Percentiles rank a stretch among this genome's conserved stretches.
Conservation (phyloP, 228 moss, liverwort and hornwort genomes). For the Sphagnum magellanicum region DNA sequence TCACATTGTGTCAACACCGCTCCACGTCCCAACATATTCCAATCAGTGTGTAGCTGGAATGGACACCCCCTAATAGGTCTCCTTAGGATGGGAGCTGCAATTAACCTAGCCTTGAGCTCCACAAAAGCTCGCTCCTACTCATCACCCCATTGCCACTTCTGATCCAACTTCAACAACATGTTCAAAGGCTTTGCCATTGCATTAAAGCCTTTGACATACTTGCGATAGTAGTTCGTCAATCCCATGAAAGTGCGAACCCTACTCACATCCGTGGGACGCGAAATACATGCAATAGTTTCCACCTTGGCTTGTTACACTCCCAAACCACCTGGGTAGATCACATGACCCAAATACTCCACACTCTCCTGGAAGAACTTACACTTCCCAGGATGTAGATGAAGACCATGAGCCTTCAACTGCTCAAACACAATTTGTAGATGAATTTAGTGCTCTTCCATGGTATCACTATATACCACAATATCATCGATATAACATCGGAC, state of each 20-base stretch:
- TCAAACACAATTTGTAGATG: not conserved
- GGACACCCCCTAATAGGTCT: not conserved
- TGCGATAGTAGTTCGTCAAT: not conserved
- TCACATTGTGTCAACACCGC: not conserved
- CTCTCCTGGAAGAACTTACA: slow-evolving; percentile 1
- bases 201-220: slow-evolving; percentile 8
- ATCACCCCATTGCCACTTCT: too few relatives aligned
- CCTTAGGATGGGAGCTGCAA: not conserved
- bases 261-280: slow-evolving; percentile 1
- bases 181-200: slow-evolving; percentile 5
- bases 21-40: not conserved
- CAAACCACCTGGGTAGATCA: slow-evolving; percentile 5
- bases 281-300: slow-evolving; percentile 1
- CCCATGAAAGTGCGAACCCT: slow-evolving; percentile 2
- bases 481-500: slow-evolving; percentile 5
- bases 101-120: not conserved
- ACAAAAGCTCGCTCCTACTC: slow-evolving; percentile 6
- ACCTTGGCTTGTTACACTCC: slow-evolving; percentile 7
- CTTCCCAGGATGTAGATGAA: slow-evolving; percentile 4
- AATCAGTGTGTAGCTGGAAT: not conserved
- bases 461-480: slow-evolving; percentile 5
- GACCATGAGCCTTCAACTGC: not conserved
- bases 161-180: not conserved
- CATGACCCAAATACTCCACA: slow-evolving; percentile 6
- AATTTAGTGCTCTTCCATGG: not conserved